Conservation (phyloP, 176 grass and related monocot genomes). For the Musa troglodytarum region DNA sequence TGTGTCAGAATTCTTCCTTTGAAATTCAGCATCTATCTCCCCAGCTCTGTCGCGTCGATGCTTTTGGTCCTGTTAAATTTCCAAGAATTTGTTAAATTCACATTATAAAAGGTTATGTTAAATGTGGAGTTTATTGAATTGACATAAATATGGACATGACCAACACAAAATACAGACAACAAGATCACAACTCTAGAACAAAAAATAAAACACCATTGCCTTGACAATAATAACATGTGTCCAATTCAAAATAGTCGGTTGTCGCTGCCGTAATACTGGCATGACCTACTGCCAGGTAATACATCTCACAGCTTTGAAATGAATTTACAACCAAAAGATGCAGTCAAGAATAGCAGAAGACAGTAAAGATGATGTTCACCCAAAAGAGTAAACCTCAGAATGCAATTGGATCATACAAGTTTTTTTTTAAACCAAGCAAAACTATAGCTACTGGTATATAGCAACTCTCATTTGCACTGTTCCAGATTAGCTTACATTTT, state of each 20-base stretch:
- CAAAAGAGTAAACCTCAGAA: not conserved
- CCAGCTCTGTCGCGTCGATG: not conserved
- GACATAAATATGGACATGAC: not conserved
- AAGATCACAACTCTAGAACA: not conserved
- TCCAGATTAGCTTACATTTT: too few relatives aligned
- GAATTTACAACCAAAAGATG: not conserved
- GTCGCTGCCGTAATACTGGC: too few relatives aligned
- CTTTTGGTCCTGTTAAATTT: slow-evolving; percentile 11
- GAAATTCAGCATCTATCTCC: not conserved
- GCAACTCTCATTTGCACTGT: too few relatives aligned
- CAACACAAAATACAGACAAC: too few relatives aligned
- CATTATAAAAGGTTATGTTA: not conserved
- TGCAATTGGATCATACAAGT: not conserved
- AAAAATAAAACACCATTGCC: not conserved
- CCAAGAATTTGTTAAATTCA: not conserved
- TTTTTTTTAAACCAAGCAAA: not conserved
- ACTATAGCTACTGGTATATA: too few relatives aligned
- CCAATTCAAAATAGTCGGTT: not conserved
- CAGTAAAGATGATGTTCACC: not conserved
- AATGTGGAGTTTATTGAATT: not conserved
- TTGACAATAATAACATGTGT: not conserved
- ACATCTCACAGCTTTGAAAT: not conserved
- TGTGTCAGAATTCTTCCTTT: slow-evolving; percentile 1
- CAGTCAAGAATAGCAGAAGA: not conserved
- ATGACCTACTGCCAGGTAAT: not conserved